Percentiles rank a stretch among this genome's conserved stretches.
phyloP scores from a whole-genome alignment of 2,329 filamentous ascomycete species.

The Sporothrix luriei region DNA sequence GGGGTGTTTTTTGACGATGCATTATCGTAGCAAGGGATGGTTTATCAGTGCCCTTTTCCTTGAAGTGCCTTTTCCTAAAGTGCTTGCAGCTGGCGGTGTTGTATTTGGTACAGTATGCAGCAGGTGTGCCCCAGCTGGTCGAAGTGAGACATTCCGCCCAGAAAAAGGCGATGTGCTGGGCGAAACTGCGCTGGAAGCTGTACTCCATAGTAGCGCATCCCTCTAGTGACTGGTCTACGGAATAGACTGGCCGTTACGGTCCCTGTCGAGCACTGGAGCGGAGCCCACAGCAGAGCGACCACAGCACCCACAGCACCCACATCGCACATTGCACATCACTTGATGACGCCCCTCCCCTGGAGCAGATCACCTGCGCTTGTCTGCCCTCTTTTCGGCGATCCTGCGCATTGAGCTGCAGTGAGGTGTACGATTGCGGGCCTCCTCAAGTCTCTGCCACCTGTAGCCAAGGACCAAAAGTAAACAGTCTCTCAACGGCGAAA shows the following conservation, averaged over 20 bases:
- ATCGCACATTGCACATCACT: background rate
- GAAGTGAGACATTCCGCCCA: background rate
- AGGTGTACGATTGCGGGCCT: too few relatives aligned
- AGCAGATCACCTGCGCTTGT: conserved; percentile 6
- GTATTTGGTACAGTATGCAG: background rate
- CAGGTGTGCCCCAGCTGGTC: background rate
- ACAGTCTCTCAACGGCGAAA: too few relatives aligned
- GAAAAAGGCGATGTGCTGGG: too few relatives aligned
- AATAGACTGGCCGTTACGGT: background rate
- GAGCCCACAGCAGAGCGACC: background rate
- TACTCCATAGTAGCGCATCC: background rate
- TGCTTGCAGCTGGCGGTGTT: conserved; percentile 20
- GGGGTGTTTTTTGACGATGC: background rate
- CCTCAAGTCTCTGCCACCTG: too few relatives aligned
- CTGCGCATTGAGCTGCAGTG: background rate
- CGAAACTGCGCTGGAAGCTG: too few relatives aligned
- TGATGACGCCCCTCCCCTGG: background rate
- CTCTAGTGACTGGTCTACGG: background rate
- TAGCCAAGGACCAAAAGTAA: too few relatives aligned
- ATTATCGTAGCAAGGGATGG: conserved; percentile 18
- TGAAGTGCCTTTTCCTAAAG: conserved; percentile 9
- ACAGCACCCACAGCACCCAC: too few relatives aligned
- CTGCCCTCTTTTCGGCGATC: background rate
- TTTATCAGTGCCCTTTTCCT: conserved; percentile 11
- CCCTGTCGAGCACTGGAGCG: background rate